Conservation (phyloP, 2,329 filamentous ascomycete genomes). For the Elsinoe arachidis region DNA sequence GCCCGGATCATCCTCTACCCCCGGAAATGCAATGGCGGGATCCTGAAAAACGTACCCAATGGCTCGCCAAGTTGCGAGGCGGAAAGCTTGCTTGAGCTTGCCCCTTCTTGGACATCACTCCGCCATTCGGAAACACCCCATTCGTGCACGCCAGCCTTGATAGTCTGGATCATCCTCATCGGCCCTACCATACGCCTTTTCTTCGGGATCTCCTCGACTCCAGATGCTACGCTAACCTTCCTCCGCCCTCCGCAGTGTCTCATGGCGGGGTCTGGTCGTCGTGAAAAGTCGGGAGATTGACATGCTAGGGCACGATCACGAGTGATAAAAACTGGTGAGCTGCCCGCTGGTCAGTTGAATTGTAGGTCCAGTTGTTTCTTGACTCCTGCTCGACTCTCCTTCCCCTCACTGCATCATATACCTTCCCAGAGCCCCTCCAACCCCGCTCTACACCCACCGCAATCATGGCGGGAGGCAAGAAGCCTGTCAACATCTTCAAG, state of each 20-base stretch:
- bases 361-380: neutral
- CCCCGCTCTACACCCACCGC: neutral
- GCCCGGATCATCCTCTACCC: neutral
- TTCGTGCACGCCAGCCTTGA: neutral
- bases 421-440: neutral
- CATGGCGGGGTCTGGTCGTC: neutral
- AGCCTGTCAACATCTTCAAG: slow-evolving; percentile 23
- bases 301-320: neutral
- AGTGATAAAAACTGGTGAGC: neutral
- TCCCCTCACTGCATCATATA: neutral
- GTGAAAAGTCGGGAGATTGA: slow-evolving; percentile 1
- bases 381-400: neutral
- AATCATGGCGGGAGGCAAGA: slow-evolving; percentile 18
- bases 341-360: neutral
- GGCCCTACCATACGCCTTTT: neutral
- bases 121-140: neutral
- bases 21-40: neutral
- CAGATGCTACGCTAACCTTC: slow-evolving; percentile 1
- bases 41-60: too few species aligned
- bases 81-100: slow-evolving; percentile 5
- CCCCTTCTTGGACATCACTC: neutral
- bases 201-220: neutral
- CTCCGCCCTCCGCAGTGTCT: neutral
- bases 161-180: neutral
- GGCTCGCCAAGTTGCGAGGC: neutral